phyloP scores from a whole-genome alignment of 1,139 yeast genomes.

The Saccharomyces hybrid region DNA sequence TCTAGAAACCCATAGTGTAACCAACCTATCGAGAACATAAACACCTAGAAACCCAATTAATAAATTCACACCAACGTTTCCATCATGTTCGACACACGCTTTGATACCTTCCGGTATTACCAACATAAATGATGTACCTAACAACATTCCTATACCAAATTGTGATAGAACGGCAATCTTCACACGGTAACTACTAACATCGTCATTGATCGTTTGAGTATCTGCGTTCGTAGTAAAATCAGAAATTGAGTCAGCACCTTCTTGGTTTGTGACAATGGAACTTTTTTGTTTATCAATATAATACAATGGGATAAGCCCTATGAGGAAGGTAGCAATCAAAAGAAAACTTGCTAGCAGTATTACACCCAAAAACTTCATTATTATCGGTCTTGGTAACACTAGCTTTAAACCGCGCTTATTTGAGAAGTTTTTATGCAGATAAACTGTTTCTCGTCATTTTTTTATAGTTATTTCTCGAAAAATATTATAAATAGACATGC shows the following conservation, averaged over 20 bases:
- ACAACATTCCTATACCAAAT: slow-evolving; percentile 49
- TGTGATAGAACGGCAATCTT: slow-evolving; percentile 32
- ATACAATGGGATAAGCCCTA: slow-evolving; percentile 34
- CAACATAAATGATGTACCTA: slow-evolving; percentile 49
- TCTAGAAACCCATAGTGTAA: slow-evolving; percentile 1
- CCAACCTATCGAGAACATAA: slow-evolving; percentile 24
- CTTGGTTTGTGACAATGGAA: slow-evolving; percentile 14
- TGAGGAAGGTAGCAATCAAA: slow-evolving; percentile 27
- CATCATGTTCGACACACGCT: slow-evolving; percentile 33
- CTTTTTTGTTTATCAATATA: slow-evolving; percentile 11
- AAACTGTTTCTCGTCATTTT: not conserved
- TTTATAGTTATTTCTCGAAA: not conserved
- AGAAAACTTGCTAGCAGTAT: slow-evolving; percentile 15
- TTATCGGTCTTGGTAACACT: slow-evolving; percentile 4
- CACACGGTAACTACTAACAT: not conserved
- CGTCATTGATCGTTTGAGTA: not conserved
- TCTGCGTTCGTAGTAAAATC: not conserved
- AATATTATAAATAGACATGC: not conserved
- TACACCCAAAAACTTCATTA: slow-evolving; percentile 11
- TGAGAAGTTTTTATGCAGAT: not conserved
- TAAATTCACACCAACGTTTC: slow-evolving; percentile 29
- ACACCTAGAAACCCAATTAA: slow-evolving; percentile 29
- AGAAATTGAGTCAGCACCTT: slow-evolving; percentile 8
- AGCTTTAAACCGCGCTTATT: not conserved
- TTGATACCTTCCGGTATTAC: slow-evolving; percentile 57